phyloP scores from a whole-genome alignment of 2,329 filamentous ascomycete genomes.

The Fusarium musae region DNA sequence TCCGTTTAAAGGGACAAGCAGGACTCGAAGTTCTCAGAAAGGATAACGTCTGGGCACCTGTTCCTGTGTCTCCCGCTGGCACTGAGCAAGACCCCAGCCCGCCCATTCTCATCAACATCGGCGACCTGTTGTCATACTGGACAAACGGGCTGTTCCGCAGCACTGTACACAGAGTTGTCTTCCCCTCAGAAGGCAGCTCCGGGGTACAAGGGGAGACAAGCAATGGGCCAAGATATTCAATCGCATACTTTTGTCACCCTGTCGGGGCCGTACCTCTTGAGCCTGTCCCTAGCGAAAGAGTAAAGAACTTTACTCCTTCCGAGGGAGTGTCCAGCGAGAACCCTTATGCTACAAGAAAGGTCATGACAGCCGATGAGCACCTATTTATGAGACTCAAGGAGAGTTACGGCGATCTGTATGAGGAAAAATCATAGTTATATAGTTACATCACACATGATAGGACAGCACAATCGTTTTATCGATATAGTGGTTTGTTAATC shows the following conservation, averaged over 20 bases:
- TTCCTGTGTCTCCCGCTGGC: conserved; percentile 72
- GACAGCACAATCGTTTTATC: not conserved
- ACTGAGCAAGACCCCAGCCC: conserved; percentile 68
- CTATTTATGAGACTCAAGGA: conserved; percentile 69
- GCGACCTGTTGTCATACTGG: conserved; percentile 82
- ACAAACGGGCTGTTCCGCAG: conserved; percentile 87
- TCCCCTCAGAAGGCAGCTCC: conserved; percentile 54
- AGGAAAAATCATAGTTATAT: conserved; percentile 48
- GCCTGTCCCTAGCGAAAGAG: conserved; percentile 69
- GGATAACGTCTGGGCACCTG: conserved; percentile 67
- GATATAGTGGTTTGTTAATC: not conserved
- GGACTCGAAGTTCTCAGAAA: conserved; percentile 84
- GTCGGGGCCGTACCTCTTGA: conserved; percentile 63
- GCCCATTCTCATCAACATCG: conserved; percentile 85
- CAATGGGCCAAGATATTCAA: conserved; percentile 68
- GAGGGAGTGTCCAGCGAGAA: conserved; percentile 51
- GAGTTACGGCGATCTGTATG: conserved; percentile 68
- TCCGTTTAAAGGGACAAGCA: conserved; percentile 85
- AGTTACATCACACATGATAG: not conserved
- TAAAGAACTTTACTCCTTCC: conserved; percentile 55
- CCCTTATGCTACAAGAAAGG: conserved; percentile 63
- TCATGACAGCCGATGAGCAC: conserved; percentile 73
- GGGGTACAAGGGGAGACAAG: conserved; percentile 58
- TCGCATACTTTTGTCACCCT: conserved; percentile 77
- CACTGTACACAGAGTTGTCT: conserved; percentile 90